Evolutionary conservation across 345 rosid species (phyloP), one percentile per base, ranked within the genome.

Genomic region (Passiflora organensis): DNA sequence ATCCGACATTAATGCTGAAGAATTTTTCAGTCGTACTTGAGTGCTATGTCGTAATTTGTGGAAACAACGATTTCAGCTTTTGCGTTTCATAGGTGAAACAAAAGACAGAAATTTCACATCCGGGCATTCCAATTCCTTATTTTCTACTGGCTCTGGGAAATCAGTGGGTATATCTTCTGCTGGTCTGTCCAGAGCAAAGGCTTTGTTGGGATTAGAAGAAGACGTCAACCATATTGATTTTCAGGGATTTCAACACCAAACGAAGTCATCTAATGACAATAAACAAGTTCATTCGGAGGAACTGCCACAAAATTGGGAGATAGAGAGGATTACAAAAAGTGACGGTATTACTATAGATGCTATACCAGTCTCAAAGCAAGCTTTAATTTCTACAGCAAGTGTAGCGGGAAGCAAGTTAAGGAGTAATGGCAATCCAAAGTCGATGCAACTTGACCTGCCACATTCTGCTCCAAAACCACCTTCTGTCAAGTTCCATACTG

Each of bases 101-200:
- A 56, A 49, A 24, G 63, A 43, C 0, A 28, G 51, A 18, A 79
- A 60, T 37, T 67, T 32, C 58, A 74, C 43, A 17, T 11, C 43
- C 12, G 59, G 70, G 48, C 63, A 49, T 32, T 63, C 81, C 56
- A 73, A 64, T 53, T 67, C 86, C 48, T 65, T 84, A 59, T 88
- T 91, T 71, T 84, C 77, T 62, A 84, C 95, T 44, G 96, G 79
- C 32, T 86, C 95, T 18, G 91, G 95, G 49, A 88, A 84, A 67
- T 66, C 51, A 57, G 86, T 88, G 32, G 66, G 60, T 58, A 57
- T 78, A 66, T 84, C 98, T 63, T 77, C 90, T 58, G 72, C 82
- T 38, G 85, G 93, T 56, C 52, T 88, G 52, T 60, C 70, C 23
- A 85, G 78, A 80, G 96, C 96, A 62, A 84, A 76, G 78, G 69